A percentile compares a stretch with the other conserved stretches of the same genome.
These are phyloP conservation scores for Arachis hypogaea DNA, from an alignment of 306 rosid genomes.

Conservation along the genomic window DNA sequence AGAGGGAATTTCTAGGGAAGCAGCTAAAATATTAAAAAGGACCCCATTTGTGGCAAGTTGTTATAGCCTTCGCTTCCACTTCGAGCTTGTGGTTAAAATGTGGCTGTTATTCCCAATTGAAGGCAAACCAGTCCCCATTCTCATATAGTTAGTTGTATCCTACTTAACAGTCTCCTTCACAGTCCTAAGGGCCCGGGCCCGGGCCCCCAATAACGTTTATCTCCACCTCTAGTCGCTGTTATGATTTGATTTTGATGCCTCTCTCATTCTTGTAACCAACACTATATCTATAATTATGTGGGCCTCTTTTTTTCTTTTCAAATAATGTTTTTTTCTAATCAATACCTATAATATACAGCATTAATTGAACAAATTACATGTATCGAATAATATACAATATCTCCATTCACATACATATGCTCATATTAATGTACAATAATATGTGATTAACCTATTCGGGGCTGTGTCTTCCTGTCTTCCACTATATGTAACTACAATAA, in stretches of 20 bases:
- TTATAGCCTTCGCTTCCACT: slow-evolving; percentile 27
- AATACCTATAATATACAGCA: no score
- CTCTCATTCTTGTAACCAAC: slow-evolving; percentile 2
- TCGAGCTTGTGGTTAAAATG: slow-evolving; percentile 38
- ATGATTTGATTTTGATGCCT: slow-evolving; percentile 30
- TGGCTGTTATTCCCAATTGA: slow-evolving; percentile 31
- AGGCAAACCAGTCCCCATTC: not conserved
- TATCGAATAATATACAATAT: no score
- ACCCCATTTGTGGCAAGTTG: slow-evolving; percentile 40
- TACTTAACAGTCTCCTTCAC: slow-evolving; percentile 34
- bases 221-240: slow-evolving; percentile 22
- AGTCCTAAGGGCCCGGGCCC: not conserved
- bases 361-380: no score
- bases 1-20: slow-evolving; percentile 45
- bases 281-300: slow-evolving; percentile 24
- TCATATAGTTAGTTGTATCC: not conserved
- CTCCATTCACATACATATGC: no score
- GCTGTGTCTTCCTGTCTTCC: slow-evolving; percentile 28
- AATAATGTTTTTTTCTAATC: no score
- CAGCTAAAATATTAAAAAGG: slow-evolving; percentile 23
- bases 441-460: not conserved
- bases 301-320: slow-evolving; percentile 2
- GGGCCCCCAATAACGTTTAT: slow-evolving; percentile 23
- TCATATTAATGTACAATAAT: no score
- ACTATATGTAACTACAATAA: not conserved